A percentile compares a stretch with the other conserved stretches of the same genome.
Evolutionary conservation across 441 rosid species (phyloP).

Genomic region (Omphalea diandra): DNA sequence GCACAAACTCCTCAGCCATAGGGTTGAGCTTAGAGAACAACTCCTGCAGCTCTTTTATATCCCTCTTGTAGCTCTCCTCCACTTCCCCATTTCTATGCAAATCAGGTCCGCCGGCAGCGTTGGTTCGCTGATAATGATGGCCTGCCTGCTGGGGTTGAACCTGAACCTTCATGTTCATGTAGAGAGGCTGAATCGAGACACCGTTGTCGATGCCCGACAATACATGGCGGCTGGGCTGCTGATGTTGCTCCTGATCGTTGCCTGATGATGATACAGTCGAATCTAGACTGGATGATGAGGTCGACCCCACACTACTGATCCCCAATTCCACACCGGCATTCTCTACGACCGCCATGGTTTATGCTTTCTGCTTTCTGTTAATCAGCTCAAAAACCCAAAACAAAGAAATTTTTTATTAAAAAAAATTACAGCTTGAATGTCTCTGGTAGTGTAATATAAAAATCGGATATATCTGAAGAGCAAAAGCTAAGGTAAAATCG

Average conservation of each 20-base stretch:
- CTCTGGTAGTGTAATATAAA: background rate
- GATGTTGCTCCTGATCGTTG: slow-evolving; percentile 41
- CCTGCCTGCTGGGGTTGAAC: slow-evolving; percentile 6
- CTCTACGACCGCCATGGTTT: slow-evolving; percentile 63
- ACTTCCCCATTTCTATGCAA: slow-evolving; percentile 11
- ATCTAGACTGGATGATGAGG: slow-evolving; percentile 40
- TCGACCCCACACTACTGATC: slow-evolving; percentile 22
- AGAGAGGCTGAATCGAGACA: slow-evolving; percentile 19
- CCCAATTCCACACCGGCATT: slow-evolving; percentile 40
- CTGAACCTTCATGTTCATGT: slow-evolving; percentile 6
- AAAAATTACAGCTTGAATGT: slow-evolving; percentile 1
- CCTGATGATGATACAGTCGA: slow-evolving; percentile 43
- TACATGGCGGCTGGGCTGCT: slow-evolving; percentile 16
- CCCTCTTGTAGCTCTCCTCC: slow-evolving; percentile 47
- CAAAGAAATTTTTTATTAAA: background rate
- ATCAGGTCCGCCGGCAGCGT: slow-evolving; percentile 37
- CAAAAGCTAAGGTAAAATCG: slow-evolving; percentile 20
- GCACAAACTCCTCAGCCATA: slow-evolving; percentile 87
- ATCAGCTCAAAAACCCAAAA: slow-evolving; percentile 17
- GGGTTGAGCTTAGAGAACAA: slow-evolving; percentile 91
- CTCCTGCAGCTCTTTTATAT: slow-evolving; percentile 75
- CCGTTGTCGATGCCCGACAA: slow-evolving; percentile 32
- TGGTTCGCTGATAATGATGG: slow-evolving; percentile 36
- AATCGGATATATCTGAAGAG: background rate
- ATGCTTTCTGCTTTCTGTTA: slow-evolving; percentile 4